phyloP scores from a whole-genome alignment of 78 protist species.

The Guillardia theta region DNA sequence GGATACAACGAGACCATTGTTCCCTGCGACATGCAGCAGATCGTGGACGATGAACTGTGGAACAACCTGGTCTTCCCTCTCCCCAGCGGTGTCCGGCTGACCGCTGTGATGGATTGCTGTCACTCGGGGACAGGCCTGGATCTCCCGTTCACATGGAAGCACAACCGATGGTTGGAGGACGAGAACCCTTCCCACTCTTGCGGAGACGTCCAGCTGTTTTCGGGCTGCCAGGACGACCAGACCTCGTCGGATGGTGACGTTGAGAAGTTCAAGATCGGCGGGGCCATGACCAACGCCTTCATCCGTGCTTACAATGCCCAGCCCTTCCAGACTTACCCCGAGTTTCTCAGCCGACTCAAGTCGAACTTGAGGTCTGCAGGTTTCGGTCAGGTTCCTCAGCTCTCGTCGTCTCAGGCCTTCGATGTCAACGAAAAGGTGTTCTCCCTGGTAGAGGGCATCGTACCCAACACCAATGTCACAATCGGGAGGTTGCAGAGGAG shows the following conservation, averaged over 20 bases:
- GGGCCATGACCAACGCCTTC: slow-evolving; percentile 1
- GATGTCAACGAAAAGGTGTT: not conserved
- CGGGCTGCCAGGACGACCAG: slow-evolving; percentile 9
- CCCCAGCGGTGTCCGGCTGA: slow-evolving; percentile 40
- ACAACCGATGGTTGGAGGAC: not conserved
- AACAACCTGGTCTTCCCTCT: slow-evolving; percentile 2
- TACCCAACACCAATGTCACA: too few species aligned
- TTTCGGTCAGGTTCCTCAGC: not conserved
- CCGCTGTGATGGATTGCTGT: slow-evolving; percentile 66
- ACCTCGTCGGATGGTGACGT: slow-evolving; percentile 9
- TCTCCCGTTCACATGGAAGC: not conserved
- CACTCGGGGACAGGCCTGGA: slow-evolving; percentile 42
- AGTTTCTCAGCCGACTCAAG: not conserved
- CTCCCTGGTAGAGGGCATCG: too few species aligned
- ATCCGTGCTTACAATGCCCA: not conserved
- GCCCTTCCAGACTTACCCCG: not conserved
- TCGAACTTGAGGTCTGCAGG: not conserved
- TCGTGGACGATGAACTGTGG: not conserved
- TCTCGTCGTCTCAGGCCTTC: slow-evolving; percentile 9
- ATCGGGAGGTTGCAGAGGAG: too few species aligned
- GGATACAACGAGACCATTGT: slow-evolving; percentile 39
- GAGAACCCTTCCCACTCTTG: not conserved
- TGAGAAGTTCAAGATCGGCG: not conserved
- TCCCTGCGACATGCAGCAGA: not conserved
- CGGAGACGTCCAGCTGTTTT: slow-evolving; percentile 7